These are phyloP conservation scores for Ophiostoma ulmi DNA, from an alignment of 2,329 filamentous ascomycete species.

Conservation along the genomic window DNA sequence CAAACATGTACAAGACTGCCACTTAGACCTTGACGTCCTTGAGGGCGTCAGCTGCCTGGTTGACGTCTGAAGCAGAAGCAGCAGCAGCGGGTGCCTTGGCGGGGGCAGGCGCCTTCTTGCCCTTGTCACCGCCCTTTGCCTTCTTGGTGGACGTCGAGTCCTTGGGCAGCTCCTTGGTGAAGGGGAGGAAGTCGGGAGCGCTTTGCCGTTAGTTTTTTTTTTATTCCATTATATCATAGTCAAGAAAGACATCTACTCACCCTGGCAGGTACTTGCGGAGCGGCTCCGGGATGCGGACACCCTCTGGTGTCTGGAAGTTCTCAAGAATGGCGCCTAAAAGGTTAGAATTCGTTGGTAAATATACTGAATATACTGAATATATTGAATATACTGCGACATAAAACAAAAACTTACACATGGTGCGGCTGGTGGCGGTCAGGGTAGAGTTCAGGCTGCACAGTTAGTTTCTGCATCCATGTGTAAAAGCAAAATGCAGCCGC, in stretches of 20 bases:
- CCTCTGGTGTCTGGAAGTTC: constrained; percentile 91
- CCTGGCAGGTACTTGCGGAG: constrained; percentile 88
- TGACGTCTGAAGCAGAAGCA: constrained; percentile 27
- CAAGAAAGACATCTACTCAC: constrained; percentile 21
- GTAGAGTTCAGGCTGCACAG: constrained; percentile 58
- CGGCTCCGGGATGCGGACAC: constrained; percentile 73
- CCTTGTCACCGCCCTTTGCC: constrained; percentile 28
- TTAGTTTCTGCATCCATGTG: neutral
- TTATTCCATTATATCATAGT: neutral
- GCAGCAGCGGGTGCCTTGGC: constrained; percentile 29
- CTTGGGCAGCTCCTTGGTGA: constrained; percentile 77
- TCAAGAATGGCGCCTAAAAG: constrained; percentile 59
- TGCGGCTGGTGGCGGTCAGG: constrained; percentile 43
- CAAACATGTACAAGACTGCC: neutral
- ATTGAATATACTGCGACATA: neutral
- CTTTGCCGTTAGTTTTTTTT: constrained; percentile 17
- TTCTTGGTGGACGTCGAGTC: constrained; percentile 40
- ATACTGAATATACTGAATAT: neutral
- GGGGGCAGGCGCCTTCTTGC: constrained; percentile 29
- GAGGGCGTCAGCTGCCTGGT: constrained; percentile 31
- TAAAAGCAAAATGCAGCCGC: neutral
- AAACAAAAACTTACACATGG: constrained; percentile 32
- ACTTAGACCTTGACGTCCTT: constrained; percentile 31
- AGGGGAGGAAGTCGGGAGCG: constrained; percentile 82
- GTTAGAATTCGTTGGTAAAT: constrained; percentile 9